Base-by-base conservation (phyloP, 139 green algal species). In the Picochlorum sp. region DNA sequence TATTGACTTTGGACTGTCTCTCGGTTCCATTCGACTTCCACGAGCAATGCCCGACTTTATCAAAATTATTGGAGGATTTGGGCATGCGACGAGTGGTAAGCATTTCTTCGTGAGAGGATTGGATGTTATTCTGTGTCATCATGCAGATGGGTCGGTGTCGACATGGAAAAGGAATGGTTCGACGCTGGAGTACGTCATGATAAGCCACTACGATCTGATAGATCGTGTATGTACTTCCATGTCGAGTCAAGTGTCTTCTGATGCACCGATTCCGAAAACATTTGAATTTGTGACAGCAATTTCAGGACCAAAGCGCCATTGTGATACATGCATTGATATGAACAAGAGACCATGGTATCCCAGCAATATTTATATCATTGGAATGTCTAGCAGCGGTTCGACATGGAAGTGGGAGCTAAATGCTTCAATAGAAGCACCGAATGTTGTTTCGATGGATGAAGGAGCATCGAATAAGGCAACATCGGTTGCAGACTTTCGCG, bases 1-100 rank as follows among this genome's bases (percentile, higher is more conserved):
- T 58, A 50, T 89, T 41, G 83, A 93, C 60, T 78, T 87, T 54
- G 84, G 81, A 18, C 62, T 80, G 54, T 86, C 86, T 20, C 78
- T 81, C 1, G 76, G 74, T 1, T 77, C 69, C 11, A 82, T 66
- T 3, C 41, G 52, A 0, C 63, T 90, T 59, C 69, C 81, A 0
- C 34, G 58, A 21, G 67, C 65, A n/a, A 44, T 70, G 10, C 44
- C 82, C 8, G 26, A 76, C 5, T 85, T 90, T 55, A 45, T 65
- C 1, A 52, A 68, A 24, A 61, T 92, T 60, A 66, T 92, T 54
- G 84, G 80, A 31, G 73, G 75, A 51, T 90, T 73, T 62, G 85
- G 76, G 2, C 71, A 85, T 50, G 51, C 64, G 24, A 45, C 34
- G 24, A 62, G 18, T 26, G 64, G 31, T 18, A n/a, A 8, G 55